Evolutionary conservation across 129 eudicot species (phyloP).

Genomic region (Centaurea solstitialis): DNA sequence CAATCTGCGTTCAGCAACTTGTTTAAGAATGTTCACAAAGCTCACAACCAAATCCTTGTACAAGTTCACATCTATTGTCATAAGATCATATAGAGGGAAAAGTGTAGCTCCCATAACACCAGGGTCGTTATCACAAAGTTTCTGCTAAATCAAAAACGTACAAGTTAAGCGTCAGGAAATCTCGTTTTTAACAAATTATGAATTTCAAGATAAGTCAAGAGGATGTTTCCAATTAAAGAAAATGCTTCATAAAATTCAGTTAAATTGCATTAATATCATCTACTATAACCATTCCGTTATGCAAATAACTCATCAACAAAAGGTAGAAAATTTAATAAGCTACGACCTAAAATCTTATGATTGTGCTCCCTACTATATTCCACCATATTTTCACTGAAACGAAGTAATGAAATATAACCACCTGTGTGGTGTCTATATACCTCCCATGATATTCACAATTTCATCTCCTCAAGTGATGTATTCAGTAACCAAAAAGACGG

Average conservation of each 20-base stretch:
- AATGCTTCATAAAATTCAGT: background rate
- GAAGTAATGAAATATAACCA: background rate
- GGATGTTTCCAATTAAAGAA: background rate
- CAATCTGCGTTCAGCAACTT: slow-evolving; percentile 97
- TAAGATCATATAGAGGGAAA: slow-evolving; percentile 86
- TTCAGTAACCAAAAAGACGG: background rate
- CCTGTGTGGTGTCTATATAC: slow-evolving; percentile 15
- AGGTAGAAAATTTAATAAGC: background rate
- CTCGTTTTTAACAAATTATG: slow-evolving; percentile 12
- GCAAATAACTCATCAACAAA: slow-evolving; percentile 11
- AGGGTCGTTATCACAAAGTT: slow-evolving; percentile 95
- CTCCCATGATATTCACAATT: slow-evolving; percentile 4
- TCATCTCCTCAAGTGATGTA: slow-evolving; percentile 9
- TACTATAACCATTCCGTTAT: background rate
- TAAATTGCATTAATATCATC: background rate
- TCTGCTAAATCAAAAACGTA: slow-evolving; percentile 52
- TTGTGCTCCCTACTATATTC: slow-evolving; percentile 7
- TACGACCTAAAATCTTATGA: slow-evolving; percentile 5
- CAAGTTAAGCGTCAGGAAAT: slow-evolving; percentile 12
- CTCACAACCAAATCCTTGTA: slow-evolving; percentile 90
- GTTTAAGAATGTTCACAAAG: slow-evolving; percentile 94
- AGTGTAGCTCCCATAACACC: slow-evolving; percentile 99
- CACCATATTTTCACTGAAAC: background rate
- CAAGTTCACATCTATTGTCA: slow-evolving; percentile 63
- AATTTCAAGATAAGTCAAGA: background rate